phyloP scores from a whole-genome alignment of 2,329 filamentous ascomycete genomes.

The Coccinonectria pachysandricola region DNA sequence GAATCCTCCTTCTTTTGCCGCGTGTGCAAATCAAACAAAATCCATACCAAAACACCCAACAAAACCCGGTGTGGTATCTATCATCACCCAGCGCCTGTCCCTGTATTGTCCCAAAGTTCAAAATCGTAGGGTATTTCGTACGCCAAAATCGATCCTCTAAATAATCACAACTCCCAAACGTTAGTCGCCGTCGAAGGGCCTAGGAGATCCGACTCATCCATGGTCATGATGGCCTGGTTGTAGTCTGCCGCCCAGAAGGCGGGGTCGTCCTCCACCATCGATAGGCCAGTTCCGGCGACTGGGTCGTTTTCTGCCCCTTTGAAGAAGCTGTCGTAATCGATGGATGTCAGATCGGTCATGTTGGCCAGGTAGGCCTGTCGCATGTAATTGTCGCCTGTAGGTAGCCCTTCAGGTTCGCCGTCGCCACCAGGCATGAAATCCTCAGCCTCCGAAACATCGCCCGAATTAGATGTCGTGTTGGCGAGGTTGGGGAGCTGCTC shows the following conservation, averaged over 20 bases:
- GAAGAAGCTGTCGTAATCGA: constrained; percentile 48
- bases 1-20: too few species aligned
- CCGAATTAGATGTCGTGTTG: constrained; percentile 50
- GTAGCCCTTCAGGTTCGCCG: constrained; percentile 39
- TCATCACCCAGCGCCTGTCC: constrained; percentile 18
- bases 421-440: constrained; percentile 41
- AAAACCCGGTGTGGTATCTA: constrained; percentile 10
- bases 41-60: constrained; percentile 8
- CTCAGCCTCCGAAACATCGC: constrained; percentile 57
- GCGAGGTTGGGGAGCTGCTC: constrained; percentile 46
- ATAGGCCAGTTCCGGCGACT: constrained; percentile 31
- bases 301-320: constrained; percentile 33
- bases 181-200: constrained; percentile 21
- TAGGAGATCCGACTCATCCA: constrained; percentile 26
- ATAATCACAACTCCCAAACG: constrained; percentile 27
- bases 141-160: constrained; percentile 16
- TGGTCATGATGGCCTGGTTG: constrained; percentile 25
- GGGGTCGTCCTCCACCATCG: constrained; percentile 42
- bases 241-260: constrained; percentile 41
- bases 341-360: constrained; percentile 34
- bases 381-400: constrained; percentile 36
- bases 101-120: constrained; percentile 14
- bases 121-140: constrained; percentile 23
- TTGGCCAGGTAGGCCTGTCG: constrained; percentile 34
- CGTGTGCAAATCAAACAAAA: constrained; percentile 13